phyloP scores from a whole-genome alignment of 2,329 filamentous ascomycete genomes.

The Sclerotiophoma versabilis region DNA sequence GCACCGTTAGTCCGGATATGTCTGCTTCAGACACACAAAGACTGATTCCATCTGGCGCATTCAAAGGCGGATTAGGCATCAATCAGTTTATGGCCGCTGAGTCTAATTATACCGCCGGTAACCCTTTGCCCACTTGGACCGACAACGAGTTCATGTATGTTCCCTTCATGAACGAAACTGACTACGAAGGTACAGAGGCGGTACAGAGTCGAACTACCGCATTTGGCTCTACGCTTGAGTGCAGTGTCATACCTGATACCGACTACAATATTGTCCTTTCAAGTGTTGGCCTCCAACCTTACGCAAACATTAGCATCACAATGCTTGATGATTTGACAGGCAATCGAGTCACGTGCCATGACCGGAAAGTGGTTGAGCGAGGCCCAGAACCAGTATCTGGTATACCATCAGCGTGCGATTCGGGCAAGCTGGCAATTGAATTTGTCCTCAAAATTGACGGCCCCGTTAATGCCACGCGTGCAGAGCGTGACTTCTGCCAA shows the following conservation, averaged over 20 bases:
- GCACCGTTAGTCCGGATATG: conserved; percentile 25
- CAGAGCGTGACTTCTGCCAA: neutral
- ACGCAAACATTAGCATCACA: neutral
- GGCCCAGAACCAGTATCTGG: neutral
- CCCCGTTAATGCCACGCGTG: neutral
- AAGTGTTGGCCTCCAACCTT: neutral
- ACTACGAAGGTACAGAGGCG: neutral
- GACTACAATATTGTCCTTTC: neutral
- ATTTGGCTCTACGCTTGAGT: neutral
- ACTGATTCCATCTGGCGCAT: conserved; percentile 39
- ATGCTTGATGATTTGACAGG: neutral
- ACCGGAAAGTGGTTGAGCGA: neutral
- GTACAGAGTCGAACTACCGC: neutral
- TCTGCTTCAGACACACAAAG: too few relatives aligned
- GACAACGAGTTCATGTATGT: conserved; percentile 57
- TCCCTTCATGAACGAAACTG: conserved; percentile 45
- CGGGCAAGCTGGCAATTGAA: neutral
- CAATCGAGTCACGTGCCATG: neutral
- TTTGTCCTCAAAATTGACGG: neutral
- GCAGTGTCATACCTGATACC: neutral
- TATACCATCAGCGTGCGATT: neutral
- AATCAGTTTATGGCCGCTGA: conserved; percentile 54
- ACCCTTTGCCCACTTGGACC: conserved; percentile 60
- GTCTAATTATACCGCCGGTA: conserved; percentile 56
- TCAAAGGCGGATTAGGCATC: conserved; percentile 28